Conservation (phyloP, 108 stramenopile species). For the Nitzschia sp. region DNA sequence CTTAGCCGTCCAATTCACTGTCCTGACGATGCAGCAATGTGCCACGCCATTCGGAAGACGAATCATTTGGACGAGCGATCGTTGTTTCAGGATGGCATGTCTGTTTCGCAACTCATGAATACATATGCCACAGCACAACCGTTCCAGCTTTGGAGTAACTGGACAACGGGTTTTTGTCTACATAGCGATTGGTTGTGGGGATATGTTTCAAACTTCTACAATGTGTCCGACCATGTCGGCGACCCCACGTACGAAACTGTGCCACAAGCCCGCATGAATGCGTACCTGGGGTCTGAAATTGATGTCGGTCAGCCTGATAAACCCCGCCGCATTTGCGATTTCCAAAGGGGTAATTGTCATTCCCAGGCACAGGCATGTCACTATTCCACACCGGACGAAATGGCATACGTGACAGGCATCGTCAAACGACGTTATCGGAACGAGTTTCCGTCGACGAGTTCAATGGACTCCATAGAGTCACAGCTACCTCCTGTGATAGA, state of each 20-base stretch:
- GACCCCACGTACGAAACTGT: not conserved
- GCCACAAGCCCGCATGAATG: not conserved
- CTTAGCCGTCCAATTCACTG: not conserved
- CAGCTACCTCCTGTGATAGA: too few relatives aligned
- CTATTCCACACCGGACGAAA: not conserved
- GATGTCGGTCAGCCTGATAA: not conserved
- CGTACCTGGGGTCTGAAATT: not conserved
- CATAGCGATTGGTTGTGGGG: slow-evolving; percentile 7
- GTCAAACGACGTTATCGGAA: not conserved
- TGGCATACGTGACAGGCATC: not conserved
- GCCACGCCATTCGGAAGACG: too few relatives aligned
- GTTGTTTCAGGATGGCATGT: slow-evolving; percentile 37
- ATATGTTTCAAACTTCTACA: not conserved
- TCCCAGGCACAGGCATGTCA: not conserved
- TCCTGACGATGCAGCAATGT: not conserved
- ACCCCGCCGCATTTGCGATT: not conserved
- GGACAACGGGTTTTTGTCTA: not conserved
- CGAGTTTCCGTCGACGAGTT: too few relatives aligned
- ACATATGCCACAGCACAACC: slow-evolving; percentile 19
- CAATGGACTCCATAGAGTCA: too few relatives aligned
- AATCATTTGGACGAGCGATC: slow-evolving; percentile 25
- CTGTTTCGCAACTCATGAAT: slow-evolving; percentile 34
- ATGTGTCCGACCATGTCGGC: not conserved
- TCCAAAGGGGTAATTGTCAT: not conserved
- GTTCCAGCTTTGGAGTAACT: not conserved